A percentile compares a stretch with the other conserved stretches of the same genome.
phyloP scores from a whole-genome alignment of 2,329 filamentous ascomycete species.

The Apiospora hydei region DNA sequence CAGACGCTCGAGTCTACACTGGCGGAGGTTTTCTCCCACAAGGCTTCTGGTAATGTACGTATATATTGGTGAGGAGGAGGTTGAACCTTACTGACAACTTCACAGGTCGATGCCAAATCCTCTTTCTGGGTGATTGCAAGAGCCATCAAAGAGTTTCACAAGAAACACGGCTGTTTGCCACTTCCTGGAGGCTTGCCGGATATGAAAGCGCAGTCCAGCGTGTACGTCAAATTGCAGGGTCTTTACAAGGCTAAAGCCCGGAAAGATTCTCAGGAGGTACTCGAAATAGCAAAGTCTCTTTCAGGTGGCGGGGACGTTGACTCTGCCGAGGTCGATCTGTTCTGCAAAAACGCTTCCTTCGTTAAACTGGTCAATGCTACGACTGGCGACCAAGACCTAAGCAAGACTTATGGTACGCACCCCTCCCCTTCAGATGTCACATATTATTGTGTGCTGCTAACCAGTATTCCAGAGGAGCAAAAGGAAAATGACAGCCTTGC shows the following conservation, averaged over 20 bases:
- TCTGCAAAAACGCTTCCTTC: slow-evolving; percentile 95
- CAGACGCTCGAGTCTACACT: slow-evolving; percentile 73
- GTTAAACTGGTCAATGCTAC: slow-evolving; percentile 81
- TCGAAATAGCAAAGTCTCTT: slow-evolving; percentile 65
- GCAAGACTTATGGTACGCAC: slow-evolving; percentile 62
- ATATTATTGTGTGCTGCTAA: slow-evolving; percentile 35
- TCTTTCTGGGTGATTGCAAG: slow-evolving; percentile 90
- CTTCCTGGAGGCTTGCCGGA: slow-evolving; percentile 89
- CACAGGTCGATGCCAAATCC: slow-evolving; percentile 54
- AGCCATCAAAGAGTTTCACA: slow-evolving; percentile 80
- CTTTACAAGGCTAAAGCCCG: slow-evolving; percentile 92
- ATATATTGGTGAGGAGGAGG: slow-evolving; percentile 36
- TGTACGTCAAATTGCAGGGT: slow-evolving; percentile 90
- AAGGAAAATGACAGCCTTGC: slow-evolving; percentile 62
- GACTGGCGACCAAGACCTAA: slow-evolving; percentile 52
- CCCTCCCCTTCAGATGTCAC: slow-evolving; percentile 25
- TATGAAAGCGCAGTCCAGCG: slow-evolving; percentile 93
- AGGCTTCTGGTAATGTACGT: slow-evolving; percentile 60
- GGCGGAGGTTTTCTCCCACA: slow-evolving; percentile 79
- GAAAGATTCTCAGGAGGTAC: slow-evolving; percentile 77
- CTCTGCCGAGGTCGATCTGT: slow-evolving; percentile 81
- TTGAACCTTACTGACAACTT: slow-evolving; percentile 15
- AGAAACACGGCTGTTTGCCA: slow-evolving; percentile 76
- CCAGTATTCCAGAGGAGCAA: slow-evolving; percentile 55
- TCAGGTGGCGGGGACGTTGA: slow-evolving; percentile 63